Conservation (phyloP, 208 protist species). For the Angomonas desouzai region DNA sequence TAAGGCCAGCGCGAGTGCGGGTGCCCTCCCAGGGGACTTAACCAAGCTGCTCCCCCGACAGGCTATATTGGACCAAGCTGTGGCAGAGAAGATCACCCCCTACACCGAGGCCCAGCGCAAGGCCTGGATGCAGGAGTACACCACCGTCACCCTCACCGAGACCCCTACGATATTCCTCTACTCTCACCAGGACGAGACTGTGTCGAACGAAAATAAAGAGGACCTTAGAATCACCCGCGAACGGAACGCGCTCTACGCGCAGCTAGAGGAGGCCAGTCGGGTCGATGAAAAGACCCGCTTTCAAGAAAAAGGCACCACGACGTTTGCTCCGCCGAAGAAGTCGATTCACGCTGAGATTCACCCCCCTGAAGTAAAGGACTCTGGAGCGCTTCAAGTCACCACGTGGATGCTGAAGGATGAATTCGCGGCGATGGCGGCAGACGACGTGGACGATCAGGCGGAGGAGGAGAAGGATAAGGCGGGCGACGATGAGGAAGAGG, state of each 20-base stretch:
- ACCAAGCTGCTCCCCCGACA: constrained; percentile 19
- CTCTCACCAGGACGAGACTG: constrained; percentile 79
- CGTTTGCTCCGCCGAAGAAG: constrained; percentile 75
- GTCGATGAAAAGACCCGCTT: constrained; percentile 75
- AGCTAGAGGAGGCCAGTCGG: constrained; percentile 47
- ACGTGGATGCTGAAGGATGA: constrained; percentile 89
- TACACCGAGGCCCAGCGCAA: constrained; percentile 43
- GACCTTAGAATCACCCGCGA: constrained; percentile 35
- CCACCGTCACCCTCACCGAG: constrained; percentile 66
- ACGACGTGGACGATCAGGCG: constrained; percentile 49
- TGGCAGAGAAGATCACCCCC: constrained; percentile 13
- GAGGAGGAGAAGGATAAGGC: constrained; percentile 42
- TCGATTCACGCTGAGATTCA: constrained; percentile 85
- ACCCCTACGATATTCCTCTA: constrained; percentile 88
- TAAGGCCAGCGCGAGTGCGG: constrained; percentile 4
- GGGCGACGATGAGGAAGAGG: constrained; percentile 40
- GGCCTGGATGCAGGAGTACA: constrained; percentile 52
- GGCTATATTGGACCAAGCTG: constrained; percentile 29
- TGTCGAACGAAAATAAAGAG: constrained; percentile 56
- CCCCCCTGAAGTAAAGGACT: constrained; percentile 45
- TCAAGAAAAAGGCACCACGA: constrained; percentile 73
- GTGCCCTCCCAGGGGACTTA: constrained; percentile 1
- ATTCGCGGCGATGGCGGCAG: constrained; percentile 32
- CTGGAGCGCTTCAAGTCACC: constrained; percentile 70
- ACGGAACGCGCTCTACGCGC: constrained; percentile 48